Conservation (phyloP, 768 basidiomycete genomes). For the Pulveroboletus sp. region DNA sequence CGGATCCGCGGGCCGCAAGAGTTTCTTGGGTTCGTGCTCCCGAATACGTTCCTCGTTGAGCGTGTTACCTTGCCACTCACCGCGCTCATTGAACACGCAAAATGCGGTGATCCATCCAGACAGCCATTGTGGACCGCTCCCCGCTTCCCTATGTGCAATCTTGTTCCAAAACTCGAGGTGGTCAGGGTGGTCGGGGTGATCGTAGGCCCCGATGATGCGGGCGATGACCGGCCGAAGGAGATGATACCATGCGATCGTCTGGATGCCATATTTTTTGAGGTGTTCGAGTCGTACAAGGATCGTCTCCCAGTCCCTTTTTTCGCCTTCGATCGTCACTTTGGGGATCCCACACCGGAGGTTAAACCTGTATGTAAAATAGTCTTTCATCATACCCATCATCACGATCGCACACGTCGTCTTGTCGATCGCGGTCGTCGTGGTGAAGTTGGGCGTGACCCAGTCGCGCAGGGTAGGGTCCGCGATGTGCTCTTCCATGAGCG, state of each 20-base stretch:
- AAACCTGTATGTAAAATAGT: slow-evolving; percentile 38
- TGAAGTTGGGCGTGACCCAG: slow-evolving; percentile 44
- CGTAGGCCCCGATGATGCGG: slow-evolving; percentile 37
- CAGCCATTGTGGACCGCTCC: slow-evolving; percentile 31
- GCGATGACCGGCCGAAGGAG: slow-evolving; percentile 40
- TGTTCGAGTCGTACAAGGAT: slow-evolving; percentile 38
- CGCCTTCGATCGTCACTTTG: slow-evolving; percentile 43
- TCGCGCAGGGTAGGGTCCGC: slow-evolving; percentile 28
- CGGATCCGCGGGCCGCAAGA: slow-evolving; percentile 28
- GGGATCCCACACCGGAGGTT: slow-evolving; percentile 40
- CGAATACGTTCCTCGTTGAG: slow-evolving; percentile 29
- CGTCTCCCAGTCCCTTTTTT: slow-evolving; percentile 37
- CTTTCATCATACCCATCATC: slow-evolving; percentile 42
- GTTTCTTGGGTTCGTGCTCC: slow-evolving; percentile 30
- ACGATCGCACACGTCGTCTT: slow-evolving; percentile 36
- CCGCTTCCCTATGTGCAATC: slow-evolving; percentile 27
- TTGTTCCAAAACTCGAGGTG: slow-evolving; percentile 40
- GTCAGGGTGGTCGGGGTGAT: slow-evolving; percentile 24
- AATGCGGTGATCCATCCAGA: slow-evolving; percentile 42
- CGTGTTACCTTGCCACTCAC: slow-evolving; percentile 31
- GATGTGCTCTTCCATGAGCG: slow-evolving; percentile 23
- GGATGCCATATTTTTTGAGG: slow-evolving; percentile 36
- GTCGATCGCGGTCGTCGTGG: slow-evolving; percentile 42
- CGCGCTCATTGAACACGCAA: slow-evolving; percentile 31
- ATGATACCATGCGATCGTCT: slow-evolving; percentile 36